Evolutionary conservation across 331 rosid genomes (phyloP).

Genomic region (Cucumis variabilis): DNA sequence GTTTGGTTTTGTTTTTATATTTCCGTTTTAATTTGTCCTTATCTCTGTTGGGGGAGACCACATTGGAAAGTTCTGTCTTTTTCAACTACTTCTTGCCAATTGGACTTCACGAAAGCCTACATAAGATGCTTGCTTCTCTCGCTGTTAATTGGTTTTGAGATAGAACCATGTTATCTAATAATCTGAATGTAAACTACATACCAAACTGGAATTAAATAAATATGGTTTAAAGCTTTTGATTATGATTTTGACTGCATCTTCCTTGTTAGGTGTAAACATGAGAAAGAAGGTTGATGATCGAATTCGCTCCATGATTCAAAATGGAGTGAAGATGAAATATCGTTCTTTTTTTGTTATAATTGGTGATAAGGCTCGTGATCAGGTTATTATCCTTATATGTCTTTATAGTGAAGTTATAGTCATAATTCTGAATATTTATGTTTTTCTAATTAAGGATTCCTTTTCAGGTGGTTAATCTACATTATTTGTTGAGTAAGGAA

Average conservation of each 20-base stretch:
- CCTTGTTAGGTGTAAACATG: slow-evolving; percentile 19
- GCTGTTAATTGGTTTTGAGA: no score
- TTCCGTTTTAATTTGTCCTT: no score
- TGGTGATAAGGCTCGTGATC: background rate
- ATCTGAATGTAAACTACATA: no score
- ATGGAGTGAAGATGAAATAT: background rate
- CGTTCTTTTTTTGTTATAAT: slow-evolving; percentile 6
- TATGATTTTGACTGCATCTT: background rate
- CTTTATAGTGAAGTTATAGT: background rate
- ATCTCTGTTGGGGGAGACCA: no score
- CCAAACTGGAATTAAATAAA: no score
- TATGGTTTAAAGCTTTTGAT: background rate
- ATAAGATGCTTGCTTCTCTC: no score
- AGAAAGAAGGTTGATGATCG: slow-evolving; percentile 26
- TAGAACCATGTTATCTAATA: no score
- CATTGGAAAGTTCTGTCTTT: no score
- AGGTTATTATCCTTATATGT: slow-evolving; percentile 1
- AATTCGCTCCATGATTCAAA: slow-evolving; percentile 19
- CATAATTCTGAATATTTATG: background rate
- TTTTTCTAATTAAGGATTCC: background rate
- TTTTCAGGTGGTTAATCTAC: slow-evolving; percentile 18
- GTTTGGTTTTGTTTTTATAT: no score
- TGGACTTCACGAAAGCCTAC: no score
- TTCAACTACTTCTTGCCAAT: no score
- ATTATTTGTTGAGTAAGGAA: slow-evolving; percentile 10